Conservation (phyloP, 192 early-diverging fungal genomes). For the Coemansia pectinata region DNA sequence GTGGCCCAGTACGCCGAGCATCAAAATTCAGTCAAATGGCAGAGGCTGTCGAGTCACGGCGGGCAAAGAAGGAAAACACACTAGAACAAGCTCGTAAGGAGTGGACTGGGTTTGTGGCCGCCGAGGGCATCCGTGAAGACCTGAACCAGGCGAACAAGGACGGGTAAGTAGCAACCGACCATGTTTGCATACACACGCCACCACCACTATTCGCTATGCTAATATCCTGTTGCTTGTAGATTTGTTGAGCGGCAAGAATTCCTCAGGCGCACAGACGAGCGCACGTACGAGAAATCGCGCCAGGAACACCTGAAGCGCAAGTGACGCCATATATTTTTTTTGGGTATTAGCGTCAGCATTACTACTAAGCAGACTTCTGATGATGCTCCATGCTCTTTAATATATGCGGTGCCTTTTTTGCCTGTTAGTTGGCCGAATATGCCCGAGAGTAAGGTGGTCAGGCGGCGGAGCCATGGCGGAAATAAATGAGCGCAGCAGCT, state of each 20-base stretch:
- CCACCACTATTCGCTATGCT: not conserved
- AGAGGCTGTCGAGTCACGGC: conserved; percentile 41
- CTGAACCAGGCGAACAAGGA: conserved; percentile 55
- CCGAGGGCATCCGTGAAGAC: conserved; percentile 49
- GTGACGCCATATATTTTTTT: conserved; percentile 1
- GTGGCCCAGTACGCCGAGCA: conserved; percentile 16
- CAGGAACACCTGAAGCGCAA: conserved; percentile 15
- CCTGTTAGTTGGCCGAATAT: not conserved
- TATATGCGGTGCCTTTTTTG: not conserved
- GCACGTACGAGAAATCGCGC: conserved; percentile 32
- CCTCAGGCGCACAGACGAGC: conserved; percentile 42
- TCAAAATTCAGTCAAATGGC: conserved; percentile 54
- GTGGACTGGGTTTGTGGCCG: conserved; percentile 48
- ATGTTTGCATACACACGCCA: not conserved
- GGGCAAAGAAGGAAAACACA: conserved; percentile 43
- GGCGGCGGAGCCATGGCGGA: not conserved
- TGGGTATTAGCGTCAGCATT: conserved; percentile 6
- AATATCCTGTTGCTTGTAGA: conserved; percentile 9
- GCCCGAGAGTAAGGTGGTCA: not conserved
- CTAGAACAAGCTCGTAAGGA: conserved; percentile 44
- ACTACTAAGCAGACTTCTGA: conserved; percentile 1
- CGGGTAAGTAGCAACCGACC: conserved; percentile 18
- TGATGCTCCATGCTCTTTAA: not conserved
- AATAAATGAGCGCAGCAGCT: conserved; percentile 3
- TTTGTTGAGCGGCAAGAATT: conserved; percentile 53